Evolutionary conservation across 805 yeast species (phyloP).

Genomic region (Pichia membranifaciens): DNA sequence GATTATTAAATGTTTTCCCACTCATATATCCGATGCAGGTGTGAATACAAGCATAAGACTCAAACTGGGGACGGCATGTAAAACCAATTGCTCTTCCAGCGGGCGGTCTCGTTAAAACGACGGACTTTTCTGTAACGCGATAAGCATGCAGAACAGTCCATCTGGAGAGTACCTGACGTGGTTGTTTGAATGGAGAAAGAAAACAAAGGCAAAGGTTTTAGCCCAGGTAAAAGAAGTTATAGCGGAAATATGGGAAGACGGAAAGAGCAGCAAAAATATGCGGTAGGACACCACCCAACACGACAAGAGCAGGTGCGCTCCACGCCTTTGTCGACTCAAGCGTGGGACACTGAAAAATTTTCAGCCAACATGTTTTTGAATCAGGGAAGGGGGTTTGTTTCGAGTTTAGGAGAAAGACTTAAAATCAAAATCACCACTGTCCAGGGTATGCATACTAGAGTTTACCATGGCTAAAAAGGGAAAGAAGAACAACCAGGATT

Average conservation of each 20-base stretch:
- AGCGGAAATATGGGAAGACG: too few species aligned
- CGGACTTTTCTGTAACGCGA: conserved; percentile 1
- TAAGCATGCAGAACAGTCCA: background rate
- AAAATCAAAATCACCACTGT: background rate
- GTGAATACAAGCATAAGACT: conserved; percentile 15
- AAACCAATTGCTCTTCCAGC: conserved; percentile 10
- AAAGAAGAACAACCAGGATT: conserved; percentile 58
- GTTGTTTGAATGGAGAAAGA: background rate
- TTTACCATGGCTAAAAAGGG: conserved; percentile 32
- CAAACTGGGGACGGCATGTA: conserved; percentile 14
- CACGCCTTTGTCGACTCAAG: too few species aligned
- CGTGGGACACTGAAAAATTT: background rate
- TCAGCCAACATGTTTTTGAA: background rate
- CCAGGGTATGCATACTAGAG: background rate
- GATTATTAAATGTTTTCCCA: conserved; percentile 12
- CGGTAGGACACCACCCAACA: background rate
- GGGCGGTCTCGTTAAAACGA: conserved; percentile 1
- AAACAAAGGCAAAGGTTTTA: background rate
- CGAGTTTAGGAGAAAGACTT: background rate
- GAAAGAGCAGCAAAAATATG: too few species aligned
- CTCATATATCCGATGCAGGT: conserved; percentile 17
- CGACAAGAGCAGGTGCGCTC: background rate
- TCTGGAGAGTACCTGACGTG: background rate
- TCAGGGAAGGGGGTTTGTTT: background rate
- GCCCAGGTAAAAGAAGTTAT: too few species aligned